Base-by-base conservation (phyloP, 306 rosid genomes). In the Quercus aquifolioides region DNA sequence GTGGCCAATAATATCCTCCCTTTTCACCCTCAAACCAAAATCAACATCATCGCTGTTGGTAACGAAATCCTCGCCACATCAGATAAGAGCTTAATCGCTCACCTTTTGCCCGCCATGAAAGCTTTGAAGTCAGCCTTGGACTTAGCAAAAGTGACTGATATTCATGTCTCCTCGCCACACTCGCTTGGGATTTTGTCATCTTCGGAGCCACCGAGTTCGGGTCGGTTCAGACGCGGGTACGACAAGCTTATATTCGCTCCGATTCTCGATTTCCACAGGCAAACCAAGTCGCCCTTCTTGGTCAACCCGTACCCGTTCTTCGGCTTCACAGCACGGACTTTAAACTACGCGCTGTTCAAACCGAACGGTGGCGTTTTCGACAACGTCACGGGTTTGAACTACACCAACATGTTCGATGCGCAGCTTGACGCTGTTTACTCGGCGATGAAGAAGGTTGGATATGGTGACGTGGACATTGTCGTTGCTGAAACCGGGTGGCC, bases 401-500 rank as follows among this genome's bases (percentile, higher is more conserved):
- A 94, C 86, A 87, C 94, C 15, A 94, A 94, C 83, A 92, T 94
- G 98, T 94, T 89, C 56, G 98, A 94, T 30, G 98, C 97, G 0
- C 96, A 91, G 74, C 85, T 94, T 87, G 98, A 94, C 60, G 94
- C 97, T 58, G 90, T 94, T 55, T 89, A 77, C 81, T 82, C 97
- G 26, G 97, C 98, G n/a, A 91, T 94, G 97, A 94, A 92, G 88
- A 87, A 67, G 30, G 28, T 92, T 12, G 98, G 97, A 0, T 92
- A 87, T 51, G 92, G 78, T 5, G 97, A 92, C 74, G 93, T 94
- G 68, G 97, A 89, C 55, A 18, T 92, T 1, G 89, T 89, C 6
- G 88, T 94, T 7, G 97, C 82, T 0, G 97, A 91, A 83, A 92
- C 98, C 64, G 98, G 98, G 18, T 94, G 97, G 98, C 97, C 97